Percentiles rank a stretch among this genome's conserved stretches.
These are phyloP conservation scores for Verticillium klebahnii DNA, from an alignment of 2,329 filamentous ascomycete species.

Conservation along the genomic window DNA sequence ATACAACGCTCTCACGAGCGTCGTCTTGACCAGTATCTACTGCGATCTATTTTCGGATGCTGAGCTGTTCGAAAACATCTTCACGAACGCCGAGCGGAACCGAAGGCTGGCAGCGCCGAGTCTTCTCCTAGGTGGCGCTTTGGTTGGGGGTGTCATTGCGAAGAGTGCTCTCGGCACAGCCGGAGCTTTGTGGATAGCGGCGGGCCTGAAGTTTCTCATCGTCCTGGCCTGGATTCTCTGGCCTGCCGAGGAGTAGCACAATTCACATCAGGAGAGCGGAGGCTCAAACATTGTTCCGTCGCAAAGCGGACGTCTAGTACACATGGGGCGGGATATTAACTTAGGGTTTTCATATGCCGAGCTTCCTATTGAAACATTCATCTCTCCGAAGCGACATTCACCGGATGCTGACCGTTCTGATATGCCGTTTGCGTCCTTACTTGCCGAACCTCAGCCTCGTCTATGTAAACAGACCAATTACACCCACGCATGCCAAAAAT, in stretches of 20 bases:
- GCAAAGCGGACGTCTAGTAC: too few relatives aligned
- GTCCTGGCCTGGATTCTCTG: constrained; percentile 57
- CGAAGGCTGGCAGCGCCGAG: constrained; percentile 44
- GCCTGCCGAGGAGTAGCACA: constrained; percentile 38
- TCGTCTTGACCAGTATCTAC: constrained; percentile 77
- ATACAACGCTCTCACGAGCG: constrained; percentile 68
- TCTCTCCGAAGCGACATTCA: not conserved
- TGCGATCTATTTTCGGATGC: constrained; percentile 72
- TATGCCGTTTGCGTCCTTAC: not conserved
- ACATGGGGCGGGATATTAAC: not conserved
- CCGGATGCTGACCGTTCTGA: not conserved
- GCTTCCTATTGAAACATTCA: not conserved
- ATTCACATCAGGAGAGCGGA: too few relatives aligned
- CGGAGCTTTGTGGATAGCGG: constrained; percentile 56
- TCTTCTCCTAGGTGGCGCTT: constrained; percentile 43
- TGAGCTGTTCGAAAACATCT: constrained; percentile 34
- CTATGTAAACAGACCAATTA: not conserved
- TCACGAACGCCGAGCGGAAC: constrained; percentile 44
- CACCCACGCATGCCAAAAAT: not conserved
- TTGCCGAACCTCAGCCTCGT: not conserved
- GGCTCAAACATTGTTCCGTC: too few relatives aligned
- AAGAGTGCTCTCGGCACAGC: constrained; percentile 42
- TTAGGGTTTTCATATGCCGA: not conserved
- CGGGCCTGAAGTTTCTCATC: constrained; percentile 50
- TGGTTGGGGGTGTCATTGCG: constrained; percentile 44